These are phyloP conservation scores for Podospora bellae-mahoneyi DNA, from an alignment of 495 filamentous ascomycete genomes.

Conservation along the genomic window DNA sequence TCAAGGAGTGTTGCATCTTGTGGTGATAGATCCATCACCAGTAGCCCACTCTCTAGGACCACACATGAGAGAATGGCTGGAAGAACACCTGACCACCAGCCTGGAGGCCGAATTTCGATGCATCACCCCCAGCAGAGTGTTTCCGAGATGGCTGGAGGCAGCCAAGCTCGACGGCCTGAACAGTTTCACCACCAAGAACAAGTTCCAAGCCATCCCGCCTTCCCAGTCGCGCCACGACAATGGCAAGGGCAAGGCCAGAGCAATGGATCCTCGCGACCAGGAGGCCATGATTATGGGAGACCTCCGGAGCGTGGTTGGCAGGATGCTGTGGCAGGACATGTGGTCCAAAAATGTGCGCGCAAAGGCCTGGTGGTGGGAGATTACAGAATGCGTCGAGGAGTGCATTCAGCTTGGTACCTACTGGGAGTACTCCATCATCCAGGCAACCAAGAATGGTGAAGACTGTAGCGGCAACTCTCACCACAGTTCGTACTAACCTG, in stretches of 20 bases:
- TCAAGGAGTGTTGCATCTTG: conserved; percentile 42
- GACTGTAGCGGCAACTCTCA: neutral
- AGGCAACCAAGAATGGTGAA: conserved; percentile 38
- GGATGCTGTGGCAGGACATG: conserved; percentile 44
- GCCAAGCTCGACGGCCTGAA: conserved; percentile 36
- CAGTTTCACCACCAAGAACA: conserved; percentile 35
- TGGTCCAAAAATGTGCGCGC: conserved; percentile 47
- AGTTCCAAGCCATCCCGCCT: conserved; percentile 34
- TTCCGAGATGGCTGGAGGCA: conserved; percentile 44
- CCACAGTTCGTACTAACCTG: neutral
- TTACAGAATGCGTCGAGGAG: conserved; percentile 44
- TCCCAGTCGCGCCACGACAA: conserved; percentile 16
- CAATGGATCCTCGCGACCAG: conserved; percentile 2
- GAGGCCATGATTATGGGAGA: conserved; percentile 24
- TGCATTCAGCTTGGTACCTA: conserved; percentile 44
- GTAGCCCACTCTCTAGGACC: conserved; percentile 43
- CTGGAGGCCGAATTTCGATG: conserved; percentile 45
- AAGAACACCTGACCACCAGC: conserved; percentile 45
- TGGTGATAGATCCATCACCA: conserved; percentile 47
- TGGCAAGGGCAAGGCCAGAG: neutral
- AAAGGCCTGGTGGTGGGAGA: conserved; percentile 52
- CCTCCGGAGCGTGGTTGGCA: conserved; percentile 37
- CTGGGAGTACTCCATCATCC: conserved; percentile 47
- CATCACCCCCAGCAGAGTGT: conserved; percentile 40
- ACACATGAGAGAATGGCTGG: conserved; percentile 45